Base-by-base conservation (phyloP, 805 yeast species). In the Lipomyces mesembrius region DNA sequence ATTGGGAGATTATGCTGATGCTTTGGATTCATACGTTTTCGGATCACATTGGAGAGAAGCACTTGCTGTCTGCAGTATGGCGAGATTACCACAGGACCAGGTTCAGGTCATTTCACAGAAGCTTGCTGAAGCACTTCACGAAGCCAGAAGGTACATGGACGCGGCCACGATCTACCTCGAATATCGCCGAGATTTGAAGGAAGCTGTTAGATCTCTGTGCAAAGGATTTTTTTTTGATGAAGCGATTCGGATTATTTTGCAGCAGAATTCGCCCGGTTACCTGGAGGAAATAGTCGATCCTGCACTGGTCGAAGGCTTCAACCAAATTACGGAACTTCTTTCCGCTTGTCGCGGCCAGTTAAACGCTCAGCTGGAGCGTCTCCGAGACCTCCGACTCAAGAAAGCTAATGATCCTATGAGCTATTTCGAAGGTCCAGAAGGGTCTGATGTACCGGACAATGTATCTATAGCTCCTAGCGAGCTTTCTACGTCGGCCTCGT, bases 401-500 rank as follows among this genome's bases (percentile, higher is more conserved):
- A 94, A 94, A 73, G 84, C 82, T 58, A 88, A 86, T 67, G 97
- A 94, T 77, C 97, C 97, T 20, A 88, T 87, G 75, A 88, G 90
- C 0, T 94, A 91, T 75, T 93, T 88, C 75, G 97, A 95, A 14
- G 67, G 55, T 11, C 64, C 65, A 5, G 84, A 80, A 25, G 84
- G 82, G 53, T 60, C 51, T 17, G 96, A 91, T 74, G 86, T 91
- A 14, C 93, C 97, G 0, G 99, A 95, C 77, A 91, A 93, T 76
- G 95, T 95, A 9, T 93, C 98, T 0, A 84, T 95, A 70, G 98
- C 98, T 0, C 95, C 97, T 0, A 90, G 97, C 0, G 98, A 92
- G 77, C 88, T 97, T 0, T 91, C 98, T 0, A 91, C 97, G 0
- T 60, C 74, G 22, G 57, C 71, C 8, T 92, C 98, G 0, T 91